Evolutionary conservation across 305 asterid species (phyloP).

Genomic region (Striga hermonthica): DNA sequence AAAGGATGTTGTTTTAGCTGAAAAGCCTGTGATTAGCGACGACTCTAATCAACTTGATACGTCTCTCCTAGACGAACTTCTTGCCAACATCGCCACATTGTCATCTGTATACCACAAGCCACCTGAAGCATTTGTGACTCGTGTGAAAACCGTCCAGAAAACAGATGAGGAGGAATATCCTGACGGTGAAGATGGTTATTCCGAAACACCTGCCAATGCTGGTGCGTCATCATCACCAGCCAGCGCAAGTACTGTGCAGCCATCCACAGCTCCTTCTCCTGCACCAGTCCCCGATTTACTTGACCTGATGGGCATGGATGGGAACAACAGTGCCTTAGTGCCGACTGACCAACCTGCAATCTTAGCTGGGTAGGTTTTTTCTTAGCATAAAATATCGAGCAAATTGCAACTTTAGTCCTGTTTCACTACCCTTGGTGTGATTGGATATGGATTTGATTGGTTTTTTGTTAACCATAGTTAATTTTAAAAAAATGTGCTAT

Average conservation of each 20-base stretch:
- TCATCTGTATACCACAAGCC: constrained; percentile 99
- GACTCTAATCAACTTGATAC: constrained; percentile 94
- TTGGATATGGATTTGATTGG: no score
- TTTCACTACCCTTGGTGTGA: no score
- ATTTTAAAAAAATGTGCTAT: no score
- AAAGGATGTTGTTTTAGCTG: constrained; percentile 97
- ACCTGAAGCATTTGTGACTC: constrained; percentile 93
- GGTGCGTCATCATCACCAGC: constrained; percentile 65
- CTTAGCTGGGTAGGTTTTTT: constrained; percentile 54
- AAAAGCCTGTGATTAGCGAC: constrained; percentile 97
- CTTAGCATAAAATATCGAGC: background rate
- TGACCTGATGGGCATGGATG: constrained; percentile 83
- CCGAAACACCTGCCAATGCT: constrained; percentile 73
- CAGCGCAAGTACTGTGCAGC: constrained; percentile 42
- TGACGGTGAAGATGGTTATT: constrained; percentile 73
- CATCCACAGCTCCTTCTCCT: constrained; percentile 54
- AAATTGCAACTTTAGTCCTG: no score
- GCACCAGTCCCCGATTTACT: constrained; percentile 86
- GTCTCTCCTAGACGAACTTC: constrained; percentile 93
- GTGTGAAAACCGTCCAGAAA: constrained; percentile 76
- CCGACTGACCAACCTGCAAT: constrained; percentile 57
- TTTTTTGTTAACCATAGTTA: no score
- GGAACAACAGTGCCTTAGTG: constrained; percentile 60
- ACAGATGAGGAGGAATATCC: constrained; percentile 93
- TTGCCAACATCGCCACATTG: constrained; percentile 93